Evolutionary conservation across 2,329 filamentous ascomycete species (phyloP), one percentile per base, ranked within the genome.

Genomic region (Ophiocordyceps camponoti-leonardi): DNA sequence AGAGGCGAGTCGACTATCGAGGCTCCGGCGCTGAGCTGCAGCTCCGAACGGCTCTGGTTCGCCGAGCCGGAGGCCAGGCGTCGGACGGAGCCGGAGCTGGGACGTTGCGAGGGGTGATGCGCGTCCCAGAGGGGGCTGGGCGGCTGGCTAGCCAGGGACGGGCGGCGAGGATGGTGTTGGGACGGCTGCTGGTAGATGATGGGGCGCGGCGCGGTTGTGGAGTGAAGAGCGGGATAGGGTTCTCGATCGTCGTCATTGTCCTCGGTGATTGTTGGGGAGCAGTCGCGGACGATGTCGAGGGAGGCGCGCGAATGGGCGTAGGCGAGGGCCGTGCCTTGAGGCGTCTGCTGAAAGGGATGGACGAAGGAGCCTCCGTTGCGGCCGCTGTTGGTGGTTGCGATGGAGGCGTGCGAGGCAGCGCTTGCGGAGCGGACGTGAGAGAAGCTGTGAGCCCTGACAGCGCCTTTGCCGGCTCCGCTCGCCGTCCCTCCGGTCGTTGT

Each of bases 331-430:
- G 74, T 74, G 35, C 35, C 35, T 39, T 73, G 69, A 30, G 77
- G 77, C 10, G 67, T 78, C 60, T 80, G 77, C 56, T 79, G 75
- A 51, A 79, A 80, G 23, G 77, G 77, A 54, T 81, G 77, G 19
- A 79, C 67, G 54, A 81, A 80, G 30, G 66, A 61, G 47, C 66
- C 66, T 47, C 62, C 64, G 47, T 71, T 66, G 45, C 61, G 49
- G 44, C 60, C 67, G 52, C 73, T 78, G 49, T 65, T 69, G 44
- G 68, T 69, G 23, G 73, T 76, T 8, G 71, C 67, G 45, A 74
- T 66, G 11, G 75, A 78, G 50, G 66, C 61, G 54, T 77, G 73
- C 22, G 73, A 78, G 44, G 69, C 67, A 47, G 72, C 73, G 54
- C 73, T 77, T 46, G 74, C 70, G 2, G 75, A 77, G 20, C 77